Base-by-base conservation (phyloP, 371 early-diverging fungal species). In the Mucor saturninus region DNA sequence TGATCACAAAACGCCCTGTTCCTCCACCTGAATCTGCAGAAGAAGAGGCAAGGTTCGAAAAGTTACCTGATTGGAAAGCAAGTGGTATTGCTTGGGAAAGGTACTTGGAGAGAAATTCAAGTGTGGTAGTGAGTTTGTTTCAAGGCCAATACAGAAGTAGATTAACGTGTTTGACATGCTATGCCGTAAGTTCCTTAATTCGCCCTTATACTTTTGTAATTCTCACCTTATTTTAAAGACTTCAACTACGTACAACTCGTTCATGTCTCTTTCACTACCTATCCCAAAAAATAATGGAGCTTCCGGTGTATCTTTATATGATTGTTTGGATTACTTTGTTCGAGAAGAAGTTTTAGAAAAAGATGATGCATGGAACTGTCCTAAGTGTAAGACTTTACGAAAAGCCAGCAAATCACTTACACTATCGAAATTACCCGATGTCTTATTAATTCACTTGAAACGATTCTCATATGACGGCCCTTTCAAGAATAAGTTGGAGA, bases 381-480 rank as follows among this genome's bases (percentile, higher is more conserved):
- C 98, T 4, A 59, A 74, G n/a, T 98, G 98, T 75, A 89, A 91
- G 69, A 74, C 75, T 10, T 76, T 76, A 14, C 85, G 96, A 14
- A 75, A 81, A 21, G 86, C 96, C 0, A 86, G 80, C 28, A 98
- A 98, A 68, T 77, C 79, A 13, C 63, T 96, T 55, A 85, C 88
- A 7, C 75, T 98, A 5, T 87, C 93, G 3, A 80, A 87, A 37
- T 76, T 98, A 28, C 99, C 99, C 0, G 85, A 89, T 58, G 90
- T 98, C 7, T 70, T 98, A 15, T 66, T 98, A 40, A 87, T 98
- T 45, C 96, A 97, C 61, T 66, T 98, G 65, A 98, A 97, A 70
- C 86, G 98, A 21, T 98, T 98, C 62, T 93, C 91, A n/a, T 93
- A 81, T 58, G 86, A 94, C 56, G 98, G 98, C 0, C 95, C 93